phyloP scores from a whole-genome alignment of 2,329 filamentous ascomycete species.

The Paecilomyces niveus region DNA sequence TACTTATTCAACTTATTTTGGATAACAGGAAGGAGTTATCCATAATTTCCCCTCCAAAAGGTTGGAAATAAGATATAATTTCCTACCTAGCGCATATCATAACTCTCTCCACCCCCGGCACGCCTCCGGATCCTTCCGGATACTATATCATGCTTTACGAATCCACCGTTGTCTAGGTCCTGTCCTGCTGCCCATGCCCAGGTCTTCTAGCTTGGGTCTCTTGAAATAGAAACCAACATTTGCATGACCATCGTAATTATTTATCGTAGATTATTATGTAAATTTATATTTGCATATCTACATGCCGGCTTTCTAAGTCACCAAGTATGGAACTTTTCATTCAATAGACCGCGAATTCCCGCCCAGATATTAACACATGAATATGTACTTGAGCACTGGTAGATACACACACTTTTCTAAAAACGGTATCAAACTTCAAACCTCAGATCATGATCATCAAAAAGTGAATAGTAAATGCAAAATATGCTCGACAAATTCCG shows the following conservation, averaged over 20 bases:
- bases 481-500: too few species aligned
- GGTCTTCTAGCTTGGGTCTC: neutral
- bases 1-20: too few species aligned
- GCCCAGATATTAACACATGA: neutral
- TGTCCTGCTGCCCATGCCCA: neutral
- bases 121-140: neutral
- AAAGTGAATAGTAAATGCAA: neutral
- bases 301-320: too few species aligned
- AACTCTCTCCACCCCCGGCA: neutral
- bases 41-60: too few species aligned
- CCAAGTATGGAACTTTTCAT: neutral
- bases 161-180: neutral
- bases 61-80: too few species aligned
- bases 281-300: neutral
- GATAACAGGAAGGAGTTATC: too few species aligned
- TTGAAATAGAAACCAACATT: neutral
- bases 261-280: neutral
- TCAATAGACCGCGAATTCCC: neutral
- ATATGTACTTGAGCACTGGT: neutral
- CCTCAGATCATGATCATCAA: neutral
- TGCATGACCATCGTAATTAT: neutral
- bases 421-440: neutral
- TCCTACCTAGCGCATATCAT: neutral
- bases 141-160: neutral
- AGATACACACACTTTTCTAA: neutral